Evolutionary conservation across 2,329 filamentous ascomycete genomes (phyloP).

Genomic region (Fusarium sp.): DNA sequence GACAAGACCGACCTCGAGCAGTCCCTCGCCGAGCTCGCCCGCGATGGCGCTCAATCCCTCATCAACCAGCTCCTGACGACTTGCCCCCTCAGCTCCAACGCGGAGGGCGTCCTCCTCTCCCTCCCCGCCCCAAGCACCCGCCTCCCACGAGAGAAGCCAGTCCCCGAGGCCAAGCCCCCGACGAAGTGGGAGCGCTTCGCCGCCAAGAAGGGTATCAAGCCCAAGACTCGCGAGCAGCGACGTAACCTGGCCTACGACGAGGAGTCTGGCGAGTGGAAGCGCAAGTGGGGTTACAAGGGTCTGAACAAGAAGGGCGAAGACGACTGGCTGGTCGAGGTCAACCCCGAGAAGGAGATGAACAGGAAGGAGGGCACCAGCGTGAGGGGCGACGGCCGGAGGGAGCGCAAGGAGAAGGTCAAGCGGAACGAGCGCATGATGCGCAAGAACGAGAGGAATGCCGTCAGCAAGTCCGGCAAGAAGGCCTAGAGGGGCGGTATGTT

Average conservation of each 20-base stretch:
- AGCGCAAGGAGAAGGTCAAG: constrained; percentile 75
- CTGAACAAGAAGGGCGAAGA: constrained; percentile 85
- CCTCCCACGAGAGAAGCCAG: constrained; percentile 90
- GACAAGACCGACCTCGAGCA: constrained; percentile 68
- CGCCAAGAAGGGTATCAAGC: constrained; percentile 94
- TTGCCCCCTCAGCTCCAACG: constrained; percentile 78
- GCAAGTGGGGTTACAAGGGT: constrained; percentile 94
- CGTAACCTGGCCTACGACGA: constrained; percentile 86
- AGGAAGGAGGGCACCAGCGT: constrained; percentile 71
- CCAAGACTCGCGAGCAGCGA: constrained; percentile 82
- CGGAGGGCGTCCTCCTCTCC: constrained; percentile 78
- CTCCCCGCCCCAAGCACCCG: constrained; percentile 77
- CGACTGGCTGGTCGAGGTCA: constrained; percentile 93
- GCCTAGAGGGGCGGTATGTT: constrained; percentile 6
- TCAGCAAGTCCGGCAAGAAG: constrained; percentile 35
- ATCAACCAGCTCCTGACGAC: constrained; percentile 95
- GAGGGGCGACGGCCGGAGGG: constrained; percentile 70
- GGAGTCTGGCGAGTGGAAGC: constrained; percentile 85
- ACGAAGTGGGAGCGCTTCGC: constrained; percentile 98
- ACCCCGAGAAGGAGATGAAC: constrained; percentile 76
- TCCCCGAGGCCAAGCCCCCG: constrained; percentile 82
- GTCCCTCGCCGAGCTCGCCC: constrained; percentile 77
- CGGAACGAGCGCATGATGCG: constrained; percentile 77
- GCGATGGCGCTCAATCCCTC: constrained; percentile 90
- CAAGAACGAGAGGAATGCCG: constrained; percentile 66